Evolutionary conservation across 768 basidiomycete genomes (phyloP), one percentile per base, ranked within the genome.

Genomic region (Suillus fuscotomentosus): DNA sequence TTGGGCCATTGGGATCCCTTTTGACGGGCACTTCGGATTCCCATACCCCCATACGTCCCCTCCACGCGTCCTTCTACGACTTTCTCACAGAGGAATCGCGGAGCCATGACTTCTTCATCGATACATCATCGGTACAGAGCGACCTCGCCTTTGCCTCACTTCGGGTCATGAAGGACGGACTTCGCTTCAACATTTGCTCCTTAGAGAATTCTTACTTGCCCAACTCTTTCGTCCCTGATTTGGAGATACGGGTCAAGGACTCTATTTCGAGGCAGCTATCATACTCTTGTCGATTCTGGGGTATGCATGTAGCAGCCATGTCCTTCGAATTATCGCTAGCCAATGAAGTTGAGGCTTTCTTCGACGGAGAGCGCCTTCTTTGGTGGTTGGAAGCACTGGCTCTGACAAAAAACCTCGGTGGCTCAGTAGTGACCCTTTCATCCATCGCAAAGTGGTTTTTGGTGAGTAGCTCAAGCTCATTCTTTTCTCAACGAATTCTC

Each of bases 251-350:
- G 3, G 68, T 76, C 11, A 51, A 68, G 9, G 39, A 62, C 0
- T 56, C 38, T 13, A 77, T 79, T 31, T 55, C 75, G 1, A 36
- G 66, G 6, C 55, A 69, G 4, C 63, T 79, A 17, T 67, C 65
- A 1, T 78, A 79, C 65, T 66, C 76, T 17, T 76, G 78, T 65
- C 62, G 65, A 22, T 76, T 65, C 48, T 79, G 76, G 76, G 71
- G 64, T 1, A 64, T 70, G 43, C 79, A 80, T 66, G 55, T 78
- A 11, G 24, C 41, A 5, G 60, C 56, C 9, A 61, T 62, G 20
- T 34, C 60, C 2, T 54, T 57, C 38, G 24, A 64, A 34, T 11
- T 38, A 2, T 15, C 45, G 8, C 24, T 73, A 0, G 38, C 68
- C 0, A 20, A 59, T 20, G 60, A 67, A 47, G 34, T 77, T 36